Evolutionary conservation across 2,329 filamentous ascomycete species (phyloP).

Genomic region (Westerdykella sp.): DNA sequence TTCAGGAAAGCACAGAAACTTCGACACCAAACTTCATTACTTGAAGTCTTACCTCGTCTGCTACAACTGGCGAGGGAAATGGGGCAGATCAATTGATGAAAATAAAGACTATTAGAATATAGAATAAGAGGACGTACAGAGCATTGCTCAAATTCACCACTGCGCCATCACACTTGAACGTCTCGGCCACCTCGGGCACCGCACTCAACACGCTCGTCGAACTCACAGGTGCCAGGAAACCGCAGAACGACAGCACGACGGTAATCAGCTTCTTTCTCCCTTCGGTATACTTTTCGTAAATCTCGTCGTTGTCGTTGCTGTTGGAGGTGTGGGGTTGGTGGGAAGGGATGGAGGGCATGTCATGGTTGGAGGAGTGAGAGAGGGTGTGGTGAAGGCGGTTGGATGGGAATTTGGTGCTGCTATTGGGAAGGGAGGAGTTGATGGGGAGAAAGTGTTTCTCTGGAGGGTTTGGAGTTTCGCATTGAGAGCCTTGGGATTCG

Average conservation of each 20-base stretch:
- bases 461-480: no score
- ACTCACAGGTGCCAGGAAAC: conserved; percentile 68
- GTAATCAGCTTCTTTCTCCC: conserved; percentile 63
- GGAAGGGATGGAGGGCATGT: conserved; percentile 25
- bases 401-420: no score
- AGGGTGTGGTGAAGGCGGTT: conserved; percentile 26
- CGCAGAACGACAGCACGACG: conserved; percentile 63
- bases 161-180: conserved; percentile 58
- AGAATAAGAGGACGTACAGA: conserved; percentile 53
- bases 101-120: no score
- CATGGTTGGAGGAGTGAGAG: conserved; percentile 27
- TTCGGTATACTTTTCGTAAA: conserved; percentile 59
- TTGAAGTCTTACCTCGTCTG: no score
- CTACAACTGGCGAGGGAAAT: no score
- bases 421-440: no score
- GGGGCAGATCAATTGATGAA: no score
- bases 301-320: conserved; percentile 41
- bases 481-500: no score
- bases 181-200: conserved; percentile 64
- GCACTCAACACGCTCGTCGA: conserved; percentile 69
- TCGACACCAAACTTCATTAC: no score
- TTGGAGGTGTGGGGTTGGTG: conserved; percentile 4
- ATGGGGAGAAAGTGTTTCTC: no score
- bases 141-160: conserved; percentile 71
- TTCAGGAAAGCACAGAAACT: no score